Evolutionary conservation across 2,329 filamentous ascomycete species (phyloP).

Genomic region (Curvularia sp.): DNA sequence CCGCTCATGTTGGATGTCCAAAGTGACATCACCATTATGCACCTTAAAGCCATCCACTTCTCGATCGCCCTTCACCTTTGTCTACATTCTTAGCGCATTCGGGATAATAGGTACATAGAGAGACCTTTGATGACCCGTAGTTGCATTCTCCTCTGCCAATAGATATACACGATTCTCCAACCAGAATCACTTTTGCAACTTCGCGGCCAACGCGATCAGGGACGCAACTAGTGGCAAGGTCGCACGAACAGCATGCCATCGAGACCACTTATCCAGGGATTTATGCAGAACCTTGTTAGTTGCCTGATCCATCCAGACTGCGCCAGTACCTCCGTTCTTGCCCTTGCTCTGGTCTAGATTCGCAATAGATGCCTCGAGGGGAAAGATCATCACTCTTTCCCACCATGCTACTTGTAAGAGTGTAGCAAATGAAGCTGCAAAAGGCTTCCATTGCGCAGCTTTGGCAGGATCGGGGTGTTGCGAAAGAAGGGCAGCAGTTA

Average conservation of each 20-base stretch:
- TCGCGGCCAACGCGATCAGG: conserved; percentile 1
- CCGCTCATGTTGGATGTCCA: not conserved
- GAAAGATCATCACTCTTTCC: conserved; percentile 13
- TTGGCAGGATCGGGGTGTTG: conserved; percentile 5
- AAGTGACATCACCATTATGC: not conserved
- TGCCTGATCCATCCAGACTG: not conserved
- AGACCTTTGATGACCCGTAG: not conserved
- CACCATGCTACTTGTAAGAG: conserved; percentile 12
- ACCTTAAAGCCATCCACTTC: not conserved
- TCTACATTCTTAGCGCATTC: not conserved
- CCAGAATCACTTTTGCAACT: not conserved
- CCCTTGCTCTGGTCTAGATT: not conserved
- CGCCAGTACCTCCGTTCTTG: not conserved
- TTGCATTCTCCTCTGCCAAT: not conserved
- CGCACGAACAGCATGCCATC: conserved; percentile 6
- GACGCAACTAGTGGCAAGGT: conserved; percentile 5
- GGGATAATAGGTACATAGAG: not conserved
- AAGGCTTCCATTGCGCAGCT: conserved; percentile 7
- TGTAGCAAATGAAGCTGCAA: not conserved
- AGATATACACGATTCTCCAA: not conserved
- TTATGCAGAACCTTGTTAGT: conserved; percentile 2
- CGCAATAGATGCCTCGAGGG: conserved; percentile 5
- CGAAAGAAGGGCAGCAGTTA: conserved; percentile 8
- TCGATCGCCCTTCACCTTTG: not conserved
- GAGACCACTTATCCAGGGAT: conserved; percentile 7